These are phyloP conservation scores for Venturiaceae sp. DNA, from an alignment of 2,329 filamentous ascomycete genomes.

Conservation along the genomic window DNA sequence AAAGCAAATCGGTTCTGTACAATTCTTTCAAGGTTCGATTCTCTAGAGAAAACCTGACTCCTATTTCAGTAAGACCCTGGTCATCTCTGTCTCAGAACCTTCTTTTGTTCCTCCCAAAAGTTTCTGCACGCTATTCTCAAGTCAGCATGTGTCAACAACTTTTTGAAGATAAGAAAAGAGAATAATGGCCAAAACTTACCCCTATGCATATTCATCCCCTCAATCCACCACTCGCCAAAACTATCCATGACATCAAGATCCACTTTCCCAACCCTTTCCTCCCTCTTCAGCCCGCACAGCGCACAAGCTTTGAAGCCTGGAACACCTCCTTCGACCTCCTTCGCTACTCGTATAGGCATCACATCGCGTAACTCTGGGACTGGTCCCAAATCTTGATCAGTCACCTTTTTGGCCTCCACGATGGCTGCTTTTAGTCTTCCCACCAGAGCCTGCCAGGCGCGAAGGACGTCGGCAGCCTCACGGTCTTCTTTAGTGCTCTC, in stretches of 20 bases:
- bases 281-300: conserved; percentile 78
- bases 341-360: conserved; percentile 58
- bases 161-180: conserved; percentile 28
- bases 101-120: conserved; percentile 76
- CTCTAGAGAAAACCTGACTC: neutral
- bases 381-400: conserved; percentile 38
- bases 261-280: conserved; percentile 69
- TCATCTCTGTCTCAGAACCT: conserved; percentile 57
- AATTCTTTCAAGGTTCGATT: neutral
- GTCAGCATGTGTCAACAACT: conserved; percentile 42
- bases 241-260: conserved; percentile 75
- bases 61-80: neutral
- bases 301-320: conserved; percentile 68
- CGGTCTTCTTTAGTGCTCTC: conserved; percentile 77
- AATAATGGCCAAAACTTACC: conserved; percentile 42
- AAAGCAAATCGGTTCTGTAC: neutral
- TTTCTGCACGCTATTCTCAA: conserved; percentile 28
- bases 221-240: conserved; percentile 95
- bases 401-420: conserved; percentile 21
- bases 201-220: conserved; percentile 58
- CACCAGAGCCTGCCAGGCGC: conserved; percentile 65
- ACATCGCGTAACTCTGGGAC: conserved; percentile 64
- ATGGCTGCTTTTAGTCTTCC: conserved; percentile 66
- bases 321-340: conserved; percentile 52
- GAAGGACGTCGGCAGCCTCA: conserved; percentile 68